Evolutionary conservation across 1,284 basidiomycete species (phyloP), one percentile per base, ranked within the genome.

Genomic region (Neolentinus lepideus): DNA sequence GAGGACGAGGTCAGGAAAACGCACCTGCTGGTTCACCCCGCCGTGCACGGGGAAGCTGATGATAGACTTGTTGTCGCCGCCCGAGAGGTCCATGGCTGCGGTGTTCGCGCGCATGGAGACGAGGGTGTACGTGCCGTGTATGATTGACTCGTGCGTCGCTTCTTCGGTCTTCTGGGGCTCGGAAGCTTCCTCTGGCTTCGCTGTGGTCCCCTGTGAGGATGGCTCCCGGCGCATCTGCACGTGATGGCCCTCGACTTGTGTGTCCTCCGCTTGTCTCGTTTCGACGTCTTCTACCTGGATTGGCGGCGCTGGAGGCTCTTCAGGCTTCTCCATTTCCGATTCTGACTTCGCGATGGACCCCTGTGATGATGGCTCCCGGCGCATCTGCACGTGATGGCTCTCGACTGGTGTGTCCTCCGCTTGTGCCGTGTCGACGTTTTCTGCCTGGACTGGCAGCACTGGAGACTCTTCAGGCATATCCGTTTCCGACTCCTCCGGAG

Each of bases 11-110:
- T 8, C 22, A n/a, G 21, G 27, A 29, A 21, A 25, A 8, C 67
- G 19, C 57, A 80, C 81, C 67, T 71, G 66, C 61, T 84, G 82
- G 60, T 83, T 84, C 3, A 65, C 62, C 1, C 74, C 74, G 1
- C 67, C 67, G 58, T 80, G 73, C 45, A 61, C 62, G 1, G 67
- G 63, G 57, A 67, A 82, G 2, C 83, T 83, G 45, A 78, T 78
- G 58, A 84, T 67, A 47, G 75, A 71, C 31, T 52, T 64, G 52
- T 77, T 69, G 62, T 84, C 79, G 2, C 52, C 66, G 0, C 75
- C 80, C 19, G 79, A 81, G 45, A 84, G 71, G 61, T 84, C 83
- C 14, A 83, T 56, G 9, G 47, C 47, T 26, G 47, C 27, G 9
- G 38, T 21, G 19, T 43, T 16, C 38, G 38, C 12, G 3, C 6